phyloP scores from a whole-genome alignment of 2,329 filamentous ascomycete species.

The Diaporthe humulicola region DNA sequence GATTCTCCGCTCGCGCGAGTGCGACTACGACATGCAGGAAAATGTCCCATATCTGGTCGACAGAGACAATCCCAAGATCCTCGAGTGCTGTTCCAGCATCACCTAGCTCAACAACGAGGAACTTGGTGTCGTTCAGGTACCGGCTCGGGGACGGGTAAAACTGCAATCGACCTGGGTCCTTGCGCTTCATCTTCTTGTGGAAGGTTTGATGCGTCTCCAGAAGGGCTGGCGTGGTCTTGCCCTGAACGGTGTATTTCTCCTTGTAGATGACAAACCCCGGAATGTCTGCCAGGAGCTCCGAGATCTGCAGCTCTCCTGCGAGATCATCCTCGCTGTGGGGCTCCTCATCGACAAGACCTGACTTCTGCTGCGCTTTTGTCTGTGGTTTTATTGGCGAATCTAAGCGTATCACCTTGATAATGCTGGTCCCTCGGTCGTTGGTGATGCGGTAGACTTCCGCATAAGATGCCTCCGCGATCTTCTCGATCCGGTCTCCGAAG shows the following conservation, averaged over 20 bases:
- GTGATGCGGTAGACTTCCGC: constrained; percentile 75
- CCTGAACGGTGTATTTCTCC: constrained; percentile 71
- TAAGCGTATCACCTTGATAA: constrained; percentile 75
- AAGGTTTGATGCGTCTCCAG: constrained; percentile 72
- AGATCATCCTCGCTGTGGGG: constrained; percentile 68
- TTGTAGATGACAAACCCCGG: constrained; percentile 77
- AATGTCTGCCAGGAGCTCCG: constrained; percentile 73
- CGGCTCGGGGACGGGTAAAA: constrained; percentile 73
- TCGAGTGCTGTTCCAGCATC: constrained; percentile 73
- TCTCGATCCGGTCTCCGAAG: constrained; percentile 65
- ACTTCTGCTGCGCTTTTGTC: constrained; percentile 67
- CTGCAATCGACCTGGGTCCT: constrained; percentile 68
- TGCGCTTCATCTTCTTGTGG: constrained; percentile 65
- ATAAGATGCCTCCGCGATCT: constrained; percentile 77
- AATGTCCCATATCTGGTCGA: constrained; percentile 72
- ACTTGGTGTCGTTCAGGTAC: constrained; percentile 69
- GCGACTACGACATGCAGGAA: constrained; percentile 73
- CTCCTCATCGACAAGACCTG: constrained; percentile 70
- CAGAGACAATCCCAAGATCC: constrained; percentile 63
- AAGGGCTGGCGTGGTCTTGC: constrained; percentile 65
- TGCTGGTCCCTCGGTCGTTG: constrained; percentile 71
- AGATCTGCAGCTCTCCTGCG: constrained; percentile 71
- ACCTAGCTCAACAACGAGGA: constrained; percentile 73
- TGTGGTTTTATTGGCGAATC: constrained; percentile 69
- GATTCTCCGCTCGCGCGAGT: constrained; percentile 69